Evolutionary conservation across 2,329 filamentous ascomycete species (phyloP).

Genomic region (Fusarium sp.): DNA sequence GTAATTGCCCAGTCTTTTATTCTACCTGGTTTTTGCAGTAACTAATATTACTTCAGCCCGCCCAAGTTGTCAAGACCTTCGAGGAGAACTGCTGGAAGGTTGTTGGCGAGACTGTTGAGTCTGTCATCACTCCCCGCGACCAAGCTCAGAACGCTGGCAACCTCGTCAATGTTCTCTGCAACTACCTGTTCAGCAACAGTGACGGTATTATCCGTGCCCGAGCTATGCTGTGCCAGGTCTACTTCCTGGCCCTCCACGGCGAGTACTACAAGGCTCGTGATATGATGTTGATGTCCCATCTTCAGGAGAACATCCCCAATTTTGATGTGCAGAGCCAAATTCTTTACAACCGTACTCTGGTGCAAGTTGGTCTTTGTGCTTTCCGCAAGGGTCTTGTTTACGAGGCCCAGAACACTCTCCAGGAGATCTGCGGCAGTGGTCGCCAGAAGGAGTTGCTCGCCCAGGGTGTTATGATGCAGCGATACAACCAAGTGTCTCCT

Average conservation of each 20-base stretch:
- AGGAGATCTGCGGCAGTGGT: constrained; percentile 97
- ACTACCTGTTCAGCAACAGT: constrained; percentile 92
- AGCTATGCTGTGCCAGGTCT: constrained; percentile 98
- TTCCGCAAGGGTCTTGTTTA: constrained; percentile 98
- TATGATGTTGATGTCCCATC: constrained; percentile 99
- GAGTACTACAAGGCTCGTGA: constrained; percentile 98
- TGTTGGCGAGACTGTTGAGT: constrained; percentile 74
- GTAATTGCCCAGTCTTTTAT: constrained; percentile 75
- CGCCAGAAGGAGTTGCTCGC: constrained; percentile 97
- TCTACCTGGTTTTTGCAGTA: constrained; percentile 48
- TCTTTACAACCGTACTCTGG: constrained; percentile 96
- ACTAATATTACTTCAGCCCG: constrained; percentile 63
- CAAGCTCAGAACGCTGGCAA: constrained; percentile 72
- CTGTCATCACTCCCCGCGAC: constrained; percentile 78
- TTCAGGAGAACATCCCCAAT: constrained; percentile 95
- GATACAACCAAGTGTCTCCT: constrained; percentile 93
- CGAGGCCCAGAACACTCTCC: constrained; percentile 95
- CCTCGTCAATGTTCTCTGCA: constrained; percentile 88
- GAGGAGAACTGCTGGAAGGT: constrained; percentile 94
- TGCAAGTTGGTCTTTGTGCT: constrained; percentile 96
- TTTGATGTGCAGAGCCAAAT: constrained; percentile 98
- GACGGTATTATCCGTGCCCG: constrained; percentile 95
- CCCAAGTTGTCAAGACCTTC: constrained; percentile 89
- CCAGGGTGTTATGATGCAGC: constrained; percentile 97
- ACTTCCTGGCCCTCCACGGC: constrained; percentile 96